A percentile compares a stretch with the other conserved stretches of the same genome.
These are phyloP conservation scores for Russula abietina DNA, from an alignment of 768 basidiomycete genomes.

Conservation along the genomic window DNA sequence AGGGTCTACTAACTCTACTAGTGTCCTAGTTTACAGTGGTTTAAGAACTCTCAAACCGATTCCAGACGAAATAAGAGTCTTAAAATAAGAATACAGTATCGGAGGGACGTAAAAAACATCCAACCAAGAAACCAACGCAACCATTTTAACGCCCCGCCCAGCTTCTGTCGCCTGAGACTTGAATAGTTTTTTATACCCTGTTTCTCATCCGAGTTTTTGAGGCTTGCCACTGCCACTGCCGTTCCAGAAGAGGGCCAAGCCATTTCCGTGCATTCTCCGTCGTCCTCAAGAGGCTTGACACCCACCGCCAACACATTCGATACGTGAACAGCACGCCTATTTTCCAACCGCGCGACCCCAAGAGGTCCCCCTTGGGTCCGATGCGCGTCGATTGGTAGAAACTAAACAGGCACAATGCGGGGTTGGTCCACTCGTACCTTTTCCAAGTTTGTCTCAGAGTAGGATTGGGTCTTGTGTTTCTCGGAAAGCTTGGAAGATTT, in stretches of 20 bases:
- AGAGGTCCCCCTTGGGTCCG: conserved; percentile 26
- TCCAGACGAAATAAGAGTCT: background rate
- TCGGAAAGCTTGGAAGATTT: too few species aligned
- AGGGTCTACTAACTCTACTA: conserved; percentile 4
- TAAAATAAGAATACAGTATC: conserved; percentile 4
- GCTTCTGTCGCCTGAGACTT: too few species aligned
- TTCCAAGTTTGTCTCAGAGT: conserved; percentile 14
- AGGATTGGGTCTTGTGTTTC: conserved; percentile 8
- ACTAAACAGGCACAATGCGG: conserved; percentile 20
- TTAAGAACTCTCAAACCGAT: background rate
- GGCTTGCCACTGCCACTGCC: background rate
- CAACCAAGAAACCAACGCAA: conserved; percentile 1
- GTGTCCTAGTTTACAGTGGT: background rate
- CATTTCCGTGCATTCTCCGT: conserved; percentile 20
- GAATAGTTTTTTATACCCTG: too few species aligned
- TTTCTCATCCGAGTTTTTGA: conserved; percentile 1
- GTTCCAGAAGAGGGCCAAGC: conserved; percentile 8
- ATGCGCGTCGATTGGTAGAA: conserved; percentile 21
- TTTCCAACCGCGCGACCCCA: conserved; percentile 25
- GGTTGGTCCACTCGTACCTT: conserved; percentile 17
- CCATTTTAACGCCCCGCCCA: too few species aligned
- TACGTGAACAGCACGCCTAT: conserved; percentile 16
- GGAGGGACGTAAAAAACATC: background rate
- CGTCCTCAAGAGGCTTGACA: conserved; percentile 15
- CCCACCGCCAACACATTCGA: conserved; percentile 17